Conservation (phyloP, 2,329 filamentous ascomycete genomes). For the Cercospora sojina region DNA sequence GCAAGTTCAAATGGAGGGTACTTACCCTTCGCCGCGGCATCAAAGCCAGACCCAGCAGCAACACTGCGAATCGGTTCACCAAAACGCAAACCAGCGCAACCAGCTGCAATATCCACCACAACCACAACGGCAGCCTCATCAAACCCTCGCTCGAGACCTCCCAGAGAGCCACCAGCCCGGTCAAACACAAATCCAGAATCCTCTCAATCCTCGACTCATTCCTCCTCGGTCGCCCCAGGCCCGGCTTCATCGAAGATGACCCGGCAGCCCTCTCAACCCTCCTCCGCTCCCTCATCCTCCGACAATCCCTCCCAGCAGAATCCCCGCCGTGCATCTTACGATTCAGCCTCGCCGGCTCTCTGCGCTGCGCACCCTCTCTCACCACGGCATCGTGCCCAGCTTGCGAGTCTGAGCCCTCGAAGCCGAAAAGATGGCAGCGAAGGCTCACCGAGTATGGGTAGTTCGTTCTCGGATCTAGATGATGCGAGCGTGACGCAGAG, state of each 20-base stretch:
- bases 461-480: conserved; percentile 82
- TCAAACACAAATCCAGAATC: conserved; percentile 19
- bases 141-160: background rate
- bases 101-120: background rate
- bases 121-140: background rate
- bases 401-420: conserved; percentile 56
- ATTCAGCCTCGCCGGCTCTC: conserved; percentile 9
- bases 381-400: conserved; percentile 59
- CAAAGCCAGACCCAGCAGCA: conserved; percentile 29
- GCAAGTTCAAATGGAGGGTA: conserved; percentile 51
- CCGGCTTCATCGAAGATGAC: conserved; percentile 3
- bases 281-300: conserved; percentile 4
- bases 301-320: background rate
- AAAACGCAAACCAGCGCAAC: conserved; percentile 14
- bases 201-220: conserved; percentile 21
- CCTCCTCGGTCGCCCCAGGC: conserved; percentile 50
- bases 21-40: conserved; percentile 45
- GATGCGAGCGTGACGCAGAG: conserved; percentile 80
- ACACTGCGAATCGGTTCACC: conserved; percentile 23
- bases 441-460: conserved; percentile 76
- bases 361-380: conserved; percentile 37
- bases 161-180: conserved; percentile 8
- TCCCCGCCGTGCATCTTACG: conserved; percentile 13
- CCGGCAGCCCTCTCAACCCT: conserved; percentile 18
- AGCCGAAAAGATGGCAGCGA: conserved; percentile 65